Evolutionary conservation across 2,329 filamentous ascomycete genomes (phyloP).

Genomic region (Claviceps cyperi): DNA sequence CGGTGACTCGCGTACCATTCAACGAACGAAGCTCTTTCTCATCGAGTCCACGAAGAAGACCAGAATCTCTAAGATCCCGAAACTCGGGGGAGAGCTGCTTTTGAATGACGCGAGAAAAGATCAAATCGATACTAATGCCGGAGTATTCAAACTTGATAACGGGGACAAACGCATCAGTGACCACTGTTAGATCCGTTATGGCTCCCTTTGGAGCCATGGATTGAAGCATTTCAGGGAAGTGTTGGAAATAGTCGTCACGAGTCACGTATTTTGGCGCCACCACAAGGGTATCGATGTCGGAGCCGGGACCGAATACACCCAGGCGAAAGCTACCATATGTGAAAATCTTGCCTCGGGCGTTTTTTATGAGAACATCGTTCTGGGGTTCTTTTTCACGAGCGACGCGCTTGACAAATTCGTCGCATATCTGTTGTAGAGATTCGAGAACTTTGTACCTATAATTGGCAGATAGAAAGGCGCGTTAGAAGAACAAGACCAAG

Average conservation of each 20-base stretch:
- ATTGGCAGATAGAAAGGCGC: neutral
- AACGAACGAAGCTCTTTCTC: constrained; percentile 78
- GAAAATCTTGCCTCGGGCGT: constrained; percentile 82
- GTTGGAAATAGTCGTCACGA: constrained; percentile 80
- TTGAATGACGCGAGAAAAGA: constrained; percentile 64
- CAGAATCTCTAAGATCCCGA: constrained; percentile 66
- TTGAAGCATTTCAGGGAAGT: constrained; percentile 69
- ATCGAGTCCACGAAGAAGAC: constrained; percentile 70
- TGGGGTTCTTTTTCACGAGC: constrained; percentile 57
- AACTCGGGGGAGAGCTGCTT: constrained; percentile 53
- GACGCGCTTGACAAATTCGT: constrained; percentile 77
- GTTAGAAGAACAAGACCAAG: neutral
- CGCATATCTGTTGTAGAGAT: constrained; percentile 63
- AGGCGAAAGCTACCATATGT: constrained; percentile 93
- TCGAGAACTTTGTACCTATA: constrained; percentile 55
- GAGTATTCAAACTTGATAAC: constrained; percentile 94
- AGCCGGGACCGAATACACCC: constrained; percentile 86
- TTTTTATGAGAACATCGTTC: constrained; percentile 63
- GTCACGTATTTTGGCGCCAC: constrained; percentile 81
- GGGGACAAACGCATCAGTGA: constrained; percentile 83
- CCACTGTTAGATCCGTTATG: constrained; percentile 71
- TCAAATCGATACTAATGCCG: constrained; percentile 88
- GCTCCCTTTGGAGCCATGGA: constrained; percentile 63
- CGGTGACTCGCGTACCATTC: constrained; percentile 88
- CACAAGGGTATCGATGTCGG: constrained; percentile 94